These are phyloP conservation scores for Wickerhamomyces chambardii DNA, from an alignment of 805 yeast genomes.

Conservation along the genomic window DNA sequence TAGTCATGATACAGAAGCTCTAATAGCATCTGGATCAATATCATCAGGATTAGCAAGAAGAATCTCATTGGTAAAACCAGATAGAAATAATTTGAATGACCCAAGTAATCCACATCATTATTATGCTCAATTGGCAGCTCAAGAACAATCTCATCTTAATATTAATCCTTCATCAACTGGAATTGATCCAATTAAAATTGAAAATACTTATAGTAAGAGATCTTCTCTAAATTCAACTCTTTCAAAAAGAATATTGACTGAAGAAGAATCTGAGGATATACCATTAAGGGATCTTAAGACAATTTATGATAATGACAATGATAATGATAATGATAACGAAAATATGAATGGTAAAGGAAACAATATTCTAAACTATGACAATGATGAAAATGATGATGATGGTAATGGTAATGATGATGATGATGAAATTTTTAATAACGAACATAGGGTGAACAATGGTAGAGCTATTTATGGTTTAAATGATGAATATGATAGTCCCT, in stretches of 20 bases:
- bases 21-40: slow-evolving; percentile 17
- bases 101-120: slow-evolving; percentile 71
- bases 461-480: slow-evolving; percentile 50
- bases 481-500: slow-evolving; percentile 36
- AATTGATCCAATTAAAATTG: slow-evolving; percentile 40
- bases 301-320: background rate
- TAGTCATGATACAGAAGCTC: slow-evolving; percentile 23
- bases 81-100: slow-evolving; percentile 56
- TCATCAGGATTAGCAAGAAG: slow-evolving; percentile 28
- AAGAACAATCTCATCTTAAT: slow-evolving; percentile 49
- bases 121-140: slow-evolving; percentile 66
- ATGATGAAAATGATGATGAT: slow-evolving; percentile 1
- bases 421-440: slow-evolving; percentile 1
- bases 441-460: slow-evolving; percentile 24
- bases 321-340: background rate
- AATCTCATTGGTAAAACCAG: slow-evolving; percentile 76
- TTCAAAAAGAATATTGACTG: background rate
- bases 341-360: background rate
- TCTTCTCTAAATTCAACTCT: too few species aligned
- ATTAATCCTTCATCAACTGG: slow-evolving; percentile 70
- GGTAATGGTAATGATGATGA: slow-evolving; percentile 12
- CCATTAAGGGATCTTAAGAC: slow-evolving; percentile 5
- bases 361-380: background rate
- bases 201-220: slow-evolving; percentile 5
- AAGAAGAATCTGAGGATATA: slow-evolving; percentile 1